phyloP scores from a whole-genome alignment of 2,329 filamentous ascomycete species.

The Calonectria fujianensis region DNA sequence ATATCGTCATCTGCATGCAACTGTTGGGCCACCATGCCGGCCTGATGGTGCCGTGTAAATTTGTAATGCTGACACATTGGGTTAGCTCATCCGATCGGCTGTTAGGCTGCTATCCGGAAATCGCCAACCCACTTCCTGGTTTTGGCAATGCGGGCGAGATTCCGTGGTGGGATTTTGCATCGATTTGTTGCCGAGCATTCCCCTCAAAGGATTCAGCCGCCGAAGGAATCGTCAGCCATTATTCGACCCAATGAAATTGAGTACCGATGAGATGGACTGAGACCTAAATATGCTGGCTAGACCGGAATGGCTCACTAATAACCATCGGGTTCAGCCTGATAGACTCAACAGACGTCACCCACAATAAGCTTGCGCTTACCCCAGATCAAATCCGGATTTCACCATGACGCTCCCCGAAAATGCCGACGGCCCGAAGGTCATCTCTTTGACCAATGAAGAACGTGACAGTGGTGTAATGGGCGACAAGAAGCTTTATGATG shows the following conservation, averaged over 20 bases:
- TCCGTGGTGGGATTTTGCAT: background rate
- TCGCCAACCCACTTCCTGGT: background rate
- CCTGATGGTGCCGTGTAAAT: background rate
- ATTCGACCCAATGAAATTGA: background rate
- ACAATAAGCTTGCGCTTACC: background rate
- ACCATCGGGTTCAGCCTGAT: background rate
- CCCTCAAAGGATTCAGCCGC: background rate
- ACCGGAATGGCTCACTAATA: background rate
- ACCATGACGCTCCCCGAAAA: background rate
- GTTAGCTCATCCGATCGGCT: slow-evolving; percentile 17
- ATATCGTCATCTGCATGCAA: slow-evolving; percentile 8
- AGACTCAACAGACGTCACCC: background rate
- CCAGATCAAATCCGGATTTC: background rate
- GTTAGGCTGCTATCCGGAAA: background rate
- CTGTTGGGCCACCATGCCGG: slow-evolving; percentile 17
- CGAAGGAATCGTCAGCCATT: background rate
- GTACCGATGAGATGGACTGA: background rate
- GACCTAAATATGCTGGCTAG: background rate
- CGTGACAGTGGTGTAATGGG: slow-evolving; percentile 3
- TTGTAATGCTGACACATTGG: slow-evolving; percentile 10
- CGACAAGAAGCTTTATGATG: slow-evolving; percentile 53
- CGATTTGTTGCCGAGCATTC: background rate
- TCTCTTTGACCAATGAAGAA: slow-evolving; percentile 7
- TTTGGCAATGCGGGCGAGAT: background rate
- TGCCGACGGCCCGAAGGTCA: slow-evolving; percentile 8